Conservation (phyloP, 164 flowering plant species). For the grape (Vitis vinifera) region DNA sequence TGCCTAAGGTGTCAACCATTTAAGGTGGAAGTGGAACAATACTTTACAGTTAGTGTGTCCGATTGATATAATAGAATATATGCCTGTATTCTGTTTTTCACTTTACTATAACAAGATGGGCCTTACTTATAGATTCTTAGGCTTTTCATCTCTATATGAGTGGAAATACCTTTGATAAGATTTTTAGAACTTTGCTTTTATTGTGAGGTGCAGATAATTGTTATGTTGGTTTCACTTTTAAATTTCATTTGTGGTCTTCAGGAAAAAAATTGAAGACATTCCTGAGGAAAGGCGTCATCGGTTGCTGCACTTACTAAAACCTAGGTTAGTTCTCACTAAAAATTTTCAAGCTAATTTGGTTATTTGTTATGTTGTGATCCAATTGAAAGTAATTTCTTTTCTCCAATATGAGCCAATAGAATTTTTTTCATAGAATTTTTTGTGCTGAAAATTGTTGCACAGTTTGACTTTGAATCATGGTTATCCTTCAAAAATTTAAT, state of each 20-base stretch:
- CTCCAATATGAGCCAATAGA: background rate
- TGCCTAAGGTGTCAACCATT: no score
- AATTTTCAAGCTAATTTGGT: background rate
- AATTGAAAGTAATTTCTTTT: background rate
- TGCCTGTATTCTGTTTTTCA: no score
- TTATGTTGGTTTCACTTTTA: no score
- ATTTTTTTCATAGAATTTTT: background rate
- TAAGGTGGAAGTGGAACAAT: no score
- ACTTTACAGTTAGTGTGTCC: no score
- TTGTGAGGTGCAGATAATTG: no score
- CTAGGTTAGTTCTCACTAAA: conserved; percentile 41
- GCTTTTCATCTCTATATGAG: no score
- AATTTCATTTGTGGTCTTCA: conserved; percentile 17
- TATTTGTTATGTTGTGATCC: background rate
- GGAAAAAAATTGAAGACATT: conserved; percentile 82
- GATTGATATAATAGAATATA: no score
- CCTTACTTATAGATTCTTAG: no score
- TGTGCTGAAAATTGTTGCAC: background rate
- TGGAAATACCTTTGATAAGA: no score
- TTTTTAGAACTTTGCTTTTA: no score
- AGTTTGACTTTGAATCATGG: background rate
- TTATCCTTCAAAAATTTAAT: conserved; percentile 1
- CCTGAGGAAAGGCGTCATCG: conserved; percentile 78
- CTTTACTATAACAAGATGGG: no score
- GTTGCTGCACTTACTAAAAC: conserved; percentile 51